A percentile compares a stretch with the other conserved stretches of the same genome.
Evolutionary conservation across 768 basidiomycete species (phyloP).

Genomic region (Boletales sp.): DNA sequence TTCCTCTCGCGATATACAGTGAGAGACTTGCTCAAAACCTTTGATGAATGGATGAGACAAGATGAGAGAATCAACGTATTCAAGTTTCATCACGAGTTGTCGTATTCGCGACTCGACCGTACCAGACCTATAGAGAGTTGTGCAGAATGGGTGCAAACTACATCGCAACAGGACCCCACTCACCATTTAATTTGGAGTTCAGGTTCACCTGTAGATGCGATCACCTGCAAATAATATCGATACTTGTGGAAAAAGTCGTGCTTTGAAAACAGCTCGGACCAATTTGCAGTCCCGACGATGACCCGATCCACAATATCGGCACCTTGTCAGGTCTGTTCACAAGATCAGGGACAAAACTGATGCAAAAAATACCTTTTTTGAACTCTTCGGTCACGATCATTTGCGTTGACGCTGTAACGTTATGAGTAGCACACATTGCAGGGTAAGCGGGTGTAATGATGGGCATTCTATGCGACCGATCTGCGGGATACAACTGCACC

Average conservation of each 20-base stretch:
- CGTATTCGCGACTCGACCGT: slow-evolving; percentile 98
- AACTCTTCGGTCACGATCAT: slow-evolving; percentile 96
- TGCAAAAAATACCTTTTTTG: slow-evolving; percentile 62
- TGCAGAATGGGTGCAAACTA: slow-evolving; percentile 10
- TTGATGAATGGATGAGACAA: slow-evolving; percentile 95
- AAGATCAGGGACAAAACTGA: not conserved
- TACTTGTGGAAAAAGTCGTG: slow-evolving; percentile 98
- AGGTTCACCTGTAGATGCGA: slow-evolving; percentile 79
- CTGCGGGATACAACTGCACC: slow-evolving; percentile 80
- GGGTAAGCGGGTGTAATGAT: slow-evolving; percentile 99
- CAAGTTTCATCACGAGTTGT: slow-evolving; percentile 96
- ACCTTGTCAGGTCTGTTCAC: slow-evolving; percentile 45
- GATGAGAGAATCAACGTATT: slow-evolving; percentile 88
- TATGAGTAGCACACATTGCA: slow-evolving; percentile 98
- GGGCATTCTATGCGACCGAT: slow-evolving; percentile 96
- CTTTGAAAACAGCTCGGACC: slow-evolving; percentile 93
- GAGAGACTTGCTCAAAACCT: slow-evolving; percentile 84
- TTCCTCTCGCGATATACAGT: slow-evolving; percentile 85
- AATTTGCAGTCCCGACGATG: slow-evolving; percentile 74
- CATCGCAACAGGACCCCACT: slow-evolving; percentile 16
- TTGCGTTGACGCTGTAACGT: slow-evolving; percentile 93
- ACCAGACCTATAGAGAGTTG: slow-evolving; percentile 57
- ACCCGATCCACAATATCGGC: slow-evolving; percentile 93
- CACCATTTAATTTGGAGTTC: slow-evolving; percentile 95
- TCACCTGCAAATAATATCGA: slow-evolving; percentile 93